Evolutionary conservation across 2,329 filamentous ascomycete genomes (phyloP), one percentile per base, ranked within the genome.

Genomic region (Fusarium euwallaceae): DNA sequence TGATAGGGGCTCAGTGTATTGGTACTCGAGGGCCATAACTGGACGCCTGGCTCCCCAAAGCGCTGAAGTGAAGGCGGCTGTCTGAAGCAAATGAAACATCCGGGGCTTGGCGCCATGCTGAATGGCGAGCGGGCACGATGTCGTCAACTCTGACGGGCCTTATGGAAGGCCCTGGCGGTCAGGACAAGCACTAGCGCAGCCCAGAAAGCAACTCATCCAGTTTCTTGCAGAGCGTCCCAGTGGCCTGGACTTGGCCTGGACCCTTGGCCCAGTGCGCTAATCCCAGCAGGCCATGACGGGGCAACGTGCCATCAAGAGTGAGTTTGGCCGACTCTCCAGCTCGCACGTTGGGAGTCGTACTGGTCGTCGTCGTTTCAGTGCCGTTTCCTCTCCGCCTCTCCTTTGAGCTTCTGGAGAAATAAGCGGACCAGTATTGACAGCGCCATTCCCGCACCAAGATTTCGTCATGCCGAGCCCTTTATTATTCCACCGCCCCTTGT

Each of bases 391-490:
- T 48, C 37, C 8, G 39, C 62, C 34, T 39, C 55, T 59, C 55
- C 24, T 34, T 20, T 39, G 14, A 39, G 41, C 22, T 60, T 24
- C 53, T 24, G 29, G 24, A 53, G 32, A 58, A 64, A 22, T 66
- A 62, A 64, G 48, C 61, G 37, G 48, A 55, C 16, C 37, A 58
- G 43, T 62, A 63, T 63, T 74, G 29, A 63, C 71, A 55, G 64
- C 56, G 65, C 72, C 72, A 70, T 69, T 72, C 43, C 71, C 58
- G 58, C 64, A 69, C 36, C 45, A 64, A 41, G 53, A 64, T 70
- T 71, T 76, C 69, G 75, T 71, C 76, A 76, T 78, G 71, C 70
- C 70, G 73, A 73, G 67, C 65, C 55, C 67, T 72, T 62, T 70
- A 41, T 41, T 59, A 71, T 61, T 41, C 61, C 69, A 34, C 66